A percentile compares a stretch with the other conserved stretches of the same genome.
Evolutionary conservation across 495 filamentous ascomycete species (phyloP).

Genomic region (Terfezia claveryi): DNA sequence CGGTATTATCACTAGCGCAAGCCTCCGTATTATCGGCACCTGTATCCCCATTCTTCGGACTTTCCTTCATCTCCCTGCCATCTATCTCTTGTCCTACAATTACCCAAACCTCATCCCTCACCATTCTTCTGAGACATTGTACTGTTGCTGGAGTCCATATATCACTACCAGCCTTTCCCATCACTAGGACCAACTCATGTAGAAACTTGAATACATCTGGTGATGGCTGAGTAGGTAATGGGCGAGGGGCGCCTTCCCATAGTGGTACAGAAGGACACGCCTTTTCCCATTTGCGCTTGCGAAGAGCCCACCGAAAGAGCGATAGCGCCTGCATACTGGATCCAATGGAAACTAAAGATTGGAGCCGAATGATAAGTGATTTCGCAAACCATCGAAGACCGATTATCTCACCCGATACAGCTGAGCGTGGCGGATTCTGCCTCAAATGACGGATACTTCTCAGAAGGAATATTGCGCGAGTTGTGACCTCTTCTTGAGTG

Average conservation of each 20-base stretch:
- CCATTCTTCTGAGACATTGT: slow-evolving; percentile 33
- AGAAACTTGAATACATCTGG: slow-evolving; percentile 54
- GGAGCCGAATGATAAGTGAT: slow-evolving; percentile 16
- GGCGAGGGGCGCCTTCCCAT: slow-evolving; percentile 32
- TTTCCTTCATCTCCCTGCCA: not conserved
- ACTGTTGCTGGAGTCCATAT: slow-evolving; percentile 64
- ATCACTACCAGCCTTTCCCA: slow-evolving; percentile 51
- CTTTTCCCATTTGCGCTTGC: slow-evolving; percentile 12
- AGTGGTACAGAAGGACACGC: slow-evolving; percentile 24
- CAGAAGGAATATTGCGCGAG: slow-evolving; percentile 41
- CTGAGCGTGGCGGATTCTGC: slow-evolving; percentile 33
- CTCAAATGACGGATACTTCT: slow-evolving; percentile 57
- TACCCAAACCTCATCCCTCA: slow-evolving; percentile 13
- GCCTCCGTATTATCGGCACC: slow-evolving; percentile 18
- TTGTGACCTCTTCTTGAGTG: not conserved
- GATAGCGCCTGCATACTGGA: slow-evolving; percentile 13
- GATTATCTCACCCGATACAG: no score
- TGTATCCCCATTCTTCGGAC: slow-evolving; percentile 9
- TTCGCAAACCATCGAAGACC: no score
- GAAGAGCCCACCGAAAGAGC: slow-evolving; percentile 13
- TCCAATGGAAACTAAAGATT: slow-evolving; percentile 13
- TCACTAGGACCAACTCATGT: slow-evolving; percentile 36
- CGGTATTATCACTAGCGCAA: slow-evolving; percentile 6
- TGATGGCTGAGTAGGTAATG: slow-evolving; percentile 62
- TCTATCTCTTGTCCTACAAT: not conserved